Evolutionary conservation across 2,329 filamentous ascomycete species (phyloP).

Genomic region (Fusarium burgessii): DNA sequence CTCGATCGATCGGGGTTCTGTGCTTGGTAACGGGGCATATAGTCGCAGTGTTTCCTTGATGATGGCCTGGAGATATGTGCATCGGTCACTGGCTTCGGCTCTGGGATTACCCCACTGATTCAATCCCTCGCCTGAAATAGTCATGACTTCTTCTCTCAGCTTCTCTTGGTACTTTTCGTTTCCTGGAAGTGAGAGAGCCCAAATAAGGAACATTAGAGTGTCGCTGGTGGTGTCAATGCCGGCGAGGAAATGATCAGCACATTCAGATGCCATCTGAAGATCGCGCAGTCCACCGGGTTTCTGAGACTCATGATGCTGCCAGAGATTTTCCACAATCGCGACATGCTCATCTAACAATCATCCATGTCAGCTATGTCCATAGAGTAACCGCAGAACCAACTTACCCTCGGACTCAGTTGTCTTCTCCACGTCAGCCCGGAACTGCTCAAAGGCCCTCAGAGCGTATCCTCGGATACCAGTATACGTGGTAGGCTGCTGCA

Average conservation of each 20-base stretch:
- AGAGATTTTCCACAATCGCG: constrained; percentile 55
- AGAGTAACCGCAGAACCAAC: rapidly evolving
- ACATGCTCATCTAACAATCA: constrained; percentile 20
- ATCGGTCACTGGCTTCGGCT: constrained; percentile 52
- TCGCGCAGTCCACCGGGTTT: constrained; percentile 51
- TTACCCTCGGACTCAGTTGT: not conserved
- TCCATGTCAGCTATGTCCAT: rapidly evolving
- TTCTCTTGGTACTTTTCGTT: constrained; percentile 58
- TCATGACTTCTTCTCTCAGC: constrained; percentile 57
- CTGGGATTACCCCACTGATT: constrained; percentile 47
- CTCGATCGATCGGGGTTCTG: constrained; percentile 57
- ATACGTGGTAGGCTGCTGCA: constrained; percentile 38
- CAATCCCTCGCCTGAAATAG: constrained; percentile 39
- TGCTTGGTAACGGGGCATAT: constrained; percentile 63
- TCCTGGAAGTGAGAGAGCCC: constrained; percentile 60
- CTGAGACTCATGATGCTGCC: constrained; percentile 48
- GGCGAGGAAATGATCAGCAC: constrained; percentile 65
- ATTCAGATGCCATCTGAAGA: constrained; percentile 64
- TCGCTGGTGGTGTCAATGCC: constrained; percentile 67
- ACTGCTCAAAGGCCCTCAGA: constrained; percentile 21
- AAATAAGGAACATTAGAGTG: constrained; percentile 63
- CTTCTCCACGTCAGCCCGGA: constrained; percentile 4
- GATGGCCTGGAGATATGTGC: constrained; percentile 60
- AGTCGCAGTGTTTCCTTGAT: constrained; percentile 64
- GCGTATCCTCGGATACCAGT: constrained; percentile 31